Conservation (phyloP, 129 eudicot genomes). For the Erigeron canadensis region DNA sequence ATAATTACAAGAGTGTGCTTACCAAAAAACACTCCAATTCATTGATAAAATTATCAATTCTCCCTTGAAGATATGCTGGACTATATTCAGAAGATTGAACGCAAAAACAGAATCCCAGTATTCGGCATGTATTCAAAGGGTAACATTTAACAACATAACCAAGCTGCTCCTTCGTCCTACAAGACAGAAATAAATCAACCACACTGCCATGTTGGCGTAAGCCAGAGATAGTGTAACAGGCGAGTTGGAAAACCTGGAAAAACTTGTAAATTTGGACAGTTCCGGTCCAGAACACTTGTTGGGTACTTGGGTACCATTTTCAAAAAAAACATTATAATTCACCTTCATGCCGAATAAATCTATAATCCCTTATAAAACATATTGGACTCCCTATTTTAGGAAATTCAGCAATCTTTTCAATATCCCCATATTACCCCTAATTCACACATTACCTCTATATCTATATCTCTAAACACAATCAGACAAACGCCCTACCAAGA, state of each 20-base stretch:
- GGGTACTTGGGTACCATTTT: no score
- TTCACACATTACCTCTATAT: no score
- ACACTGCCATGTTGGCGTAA: slow-evolving; percentile 10
- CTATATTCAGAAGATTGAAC: slow-evolving; percentile 88
- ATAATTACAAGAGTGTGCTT: slow-evolving; percentile 28
- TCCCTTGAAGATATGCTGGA: slow-evolving; percentile 79
- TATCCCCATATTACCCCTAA: no score
- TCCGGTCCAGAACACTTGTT: no score
- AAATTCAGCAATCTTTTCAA: no score
- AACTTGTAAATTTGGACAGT: no score
- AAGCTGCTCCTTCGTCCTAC: slow-evolving; percentile 97
- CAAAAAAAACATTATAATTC: no score
- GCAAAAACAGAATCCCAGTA: slow-evolving; percentile 81
- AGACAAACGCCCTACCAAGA: no score
- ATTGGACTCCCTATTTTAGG: no score
- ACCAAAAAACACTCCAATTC: slow-evolving; percentile 73
- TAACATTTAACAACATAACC: slow-evolving; percentile 96
- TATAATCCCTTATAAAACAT: no score
- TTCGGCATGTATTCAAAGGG: slow-evolving; percentile 82
- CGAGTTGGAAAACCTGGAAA: background rate
- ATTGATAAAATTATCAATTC: slow-evolving; percentile 74
- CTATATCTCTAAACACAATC: no score
- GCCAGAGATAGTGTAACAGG: background rate
- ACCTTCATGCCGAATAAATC: no score
- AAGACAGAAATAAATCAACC: slow-evolving; percentile 19